Conservation (phyloP, 2,329 filamentous ascomycete species). For the Penicillium freii region DNA sequence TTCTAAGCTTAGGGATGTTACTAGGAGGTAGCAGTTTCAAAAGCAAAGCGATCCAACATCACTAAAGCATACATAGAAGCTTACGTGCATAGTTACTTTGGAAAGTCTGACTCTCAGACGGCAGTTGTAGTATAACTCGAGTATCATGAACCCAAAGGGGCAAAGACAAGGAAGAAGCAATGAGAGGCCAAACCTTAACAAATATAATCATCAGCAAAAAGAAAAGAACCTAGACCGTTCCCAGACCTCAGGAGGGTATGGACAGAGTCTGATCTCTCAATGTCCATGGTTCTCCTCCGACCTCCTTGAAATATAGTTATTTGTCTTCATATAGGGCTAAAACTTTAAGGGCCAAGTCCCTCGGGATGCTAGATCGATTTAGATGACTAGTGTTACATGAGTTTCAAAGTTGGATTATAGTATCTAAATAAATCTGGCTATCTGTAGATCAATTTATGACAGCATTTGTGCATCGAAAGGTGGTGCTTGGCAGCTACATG, state of each 20-base stretch:
- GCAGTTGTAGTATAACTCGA: neutral
- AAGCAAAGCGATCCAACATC: neutral
- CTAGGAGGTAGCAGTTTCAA: neutral
- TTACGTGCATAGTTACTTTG: no score
- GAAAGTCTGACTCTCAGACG: neutral
- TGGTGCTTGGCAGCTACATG: neutral
- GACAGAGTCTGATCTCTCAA: neutral
- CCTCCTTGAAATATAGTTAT: neutral
- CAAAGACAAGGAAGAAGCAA: no score
- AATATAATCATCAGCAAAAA: neutral
- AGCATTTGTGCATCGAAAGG: accelerated
- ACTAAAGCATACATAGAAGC: neutral
- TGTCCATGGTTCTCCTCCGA: neutral
- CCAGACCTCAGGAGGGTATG: neutral
- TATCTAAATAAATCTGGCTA: neutral
- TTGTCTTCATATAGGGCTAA: neutral
- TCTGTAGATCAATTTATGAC: accelerated
- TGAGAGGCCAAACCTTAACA: no score
- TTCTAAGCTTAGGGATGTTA: slow-evolving; percentile 31
- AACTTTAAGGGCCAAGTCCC: neutral
- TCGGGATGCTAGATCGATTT: neutral
- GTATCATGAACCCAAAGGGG: no score
- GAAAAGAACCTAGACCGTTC: neutral
- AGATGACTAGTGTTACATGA: accelerated
- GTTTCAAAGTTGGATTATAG: neutral